Percentiles rank a stretch among this genome's conserved stretches.
Conservation (phyloP, 306 rosid genomes). For the Crotalaria pallida region DNA sequence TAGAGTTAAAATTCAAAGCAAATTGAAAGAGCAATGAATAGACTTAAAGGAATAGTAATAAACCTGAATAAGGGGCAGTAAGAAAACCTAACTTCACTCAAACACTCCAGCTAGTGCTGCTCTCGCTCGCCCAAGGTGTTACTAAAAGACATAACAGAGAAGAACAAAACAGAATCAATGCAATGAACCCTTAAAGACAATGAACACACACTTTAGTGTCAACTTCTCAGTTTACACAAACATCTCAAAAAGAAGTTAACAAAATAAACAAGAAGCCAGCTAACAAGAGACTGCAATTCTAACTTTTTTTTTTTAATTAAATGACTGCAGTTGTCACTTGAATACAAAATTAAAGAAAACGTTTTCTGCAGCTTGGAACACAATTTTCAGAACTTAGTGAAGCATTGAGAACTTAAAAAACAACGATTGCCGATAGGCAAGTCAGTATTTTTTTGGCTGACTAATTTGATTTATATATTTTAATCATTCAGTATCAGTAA, state of each 20-base stretch:
- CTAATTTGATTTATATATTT: neutral
- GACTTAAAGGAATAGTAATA: too few species aligned
- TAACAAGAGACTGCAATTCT: too few species aligned
- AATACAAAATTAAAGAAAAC: neutral
- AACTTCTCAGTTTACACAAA: slow-evolving; percentile 3
- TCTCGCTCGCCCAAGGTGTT: too few species aligned
- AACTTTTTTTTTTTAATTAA: too few species aligned
- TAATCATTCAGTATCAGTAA: neutral
- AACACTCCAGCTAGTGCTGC: too few species aligned
- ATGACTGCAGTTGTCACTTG: slow-evolving; percentile 8
- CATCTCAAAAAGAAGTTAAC: neutral
- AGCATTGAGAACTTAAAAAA: neutral
- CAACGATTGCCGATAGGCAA: neutral
- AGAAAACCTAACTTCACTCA: too few species aligned
- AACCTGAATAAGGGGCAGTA: too few species aligned
- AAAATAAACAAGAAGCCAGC: slow-evolving; percentile 1
- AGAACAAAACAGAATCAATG: too few species aligned
- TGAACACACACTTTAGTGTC: slow-evolving; percentile 3
- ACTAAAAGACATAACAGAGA: too few species aligned
- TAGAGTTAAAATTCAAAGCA: too few species aligned
- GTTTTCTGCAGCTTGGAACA: neutral
- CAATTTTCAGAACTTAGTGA: neutral
- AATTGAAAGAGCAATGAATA: too few species aligned
- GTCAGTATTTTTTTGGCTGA: neutral
- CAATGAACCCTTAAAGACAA: too few species aligned